phyloP scores from a whole-genome alignment of 2,329 filamentous ascomycete species.

The Aureobasidium sp. region DNA sequence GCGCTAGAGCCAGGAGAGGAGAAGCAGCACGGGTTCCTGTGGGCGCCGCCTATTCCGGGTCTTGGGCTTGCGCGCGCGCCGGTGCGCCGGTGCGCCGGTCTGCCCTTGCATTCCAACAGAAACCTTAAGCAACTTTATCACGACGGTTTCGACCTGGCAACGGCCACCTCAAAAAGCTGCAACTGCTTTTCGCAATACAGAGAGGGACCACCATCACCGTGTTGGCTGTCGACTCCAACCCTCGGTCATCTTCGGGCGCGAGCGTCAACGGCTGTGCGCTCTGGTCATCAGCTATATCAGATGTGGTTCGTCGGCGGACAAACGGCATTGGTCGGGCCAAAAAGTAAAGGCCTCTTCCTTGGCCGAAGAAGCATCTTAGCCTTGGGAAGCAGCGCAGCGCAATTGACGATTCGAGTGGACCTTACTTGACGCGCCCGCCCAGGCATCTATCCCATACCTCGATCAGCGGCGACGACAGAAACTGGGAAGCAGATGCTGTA shows the following conservation, averaged over 20 bases:
- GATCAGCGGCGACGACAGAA: conserved; percentile 2
- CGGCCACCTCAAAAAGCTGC: background rate
- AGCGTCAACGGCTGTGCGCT: conserved; percentile 10
- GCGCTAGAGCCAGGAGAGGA: conserved; percentile 11
- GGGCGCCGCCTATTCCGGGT: conserved; percentile 15
- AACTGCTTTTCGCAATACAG: conserved; percentile 3
- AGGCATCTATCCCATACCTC: background rate
- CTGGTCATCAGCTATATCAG: conserved; percentile 11
- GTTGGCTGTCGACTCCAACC: background rate
- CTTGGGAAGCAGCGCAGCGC: background rate
- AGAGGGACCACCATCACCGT: background rate
- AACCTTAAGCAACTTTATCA: conserved; percentile 15
- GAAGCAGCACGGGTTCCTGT: conserved; percentile 13
- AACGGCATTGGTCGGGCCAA: conserved; percentile 5
- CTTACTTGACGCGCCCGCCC: conserved; percentile 1
- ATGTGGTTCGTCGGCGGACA: conserved; percentile 8
- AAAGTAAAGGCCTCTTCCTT: conserved; percentile 2
- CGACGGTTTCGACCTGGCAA: conserved; percentile 12
- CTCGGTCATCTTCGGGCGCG: conserved; percentile 13
- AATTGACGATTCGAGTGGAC: conserved; percentile 5
- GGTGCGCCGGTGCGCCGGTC: conserved; percentile 14
- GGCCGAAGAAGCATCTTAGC: conserved; percentile 4
- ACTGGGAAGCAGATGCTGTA: conserved; percentile 2
- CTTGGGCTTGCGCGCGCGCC: conserved; percentile 11
- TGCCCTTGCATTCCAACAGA: conserved; percentile 14